A percentile compares a stretch with the other conserved stretches of the same genome.
These are phyloP conservation scores for Epichloe amarillans DNA, from an alignment of 2,329 filamentous ascomycete species.

Conservation along the genomic window DNA sequence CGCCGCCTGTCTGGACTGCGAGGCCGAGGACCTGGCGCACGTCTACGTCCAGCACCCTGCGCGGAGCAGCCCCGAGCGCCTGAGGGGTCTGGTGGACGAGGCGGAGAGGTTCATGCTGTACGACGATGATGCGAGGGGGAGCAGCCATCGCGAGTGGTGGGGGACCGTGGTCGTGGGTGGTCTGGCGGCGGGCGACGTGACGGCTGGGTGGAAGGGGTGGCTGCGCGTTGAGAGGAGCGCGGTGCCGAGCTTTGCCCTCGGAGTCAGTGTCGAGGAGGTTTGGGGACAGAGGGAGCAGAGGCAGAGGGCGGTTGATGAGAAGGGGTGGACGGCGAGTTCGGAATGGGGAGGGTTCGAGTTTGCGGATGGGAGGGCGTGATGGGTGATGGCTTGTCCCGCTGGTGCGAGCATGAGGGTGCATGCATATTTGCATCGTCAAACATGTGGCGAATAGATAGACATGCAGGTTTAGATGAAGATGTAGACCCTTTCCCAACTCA, in stretches of 20 bases:
- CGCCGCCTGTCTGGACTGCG: conserved; percentile 29
- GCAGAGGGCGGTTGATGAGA: conserved; percentile 26
- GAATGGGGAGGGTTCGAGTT: conserved; percentile 37
- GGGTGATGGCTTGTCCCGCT: not conserved
- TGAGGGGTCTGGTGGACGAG: conserved; percentile 25
- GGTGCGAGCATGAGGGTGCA: no score
- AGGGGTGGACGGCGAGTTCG: conserved; percentile 34
- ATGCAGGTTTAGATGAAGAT: no score
- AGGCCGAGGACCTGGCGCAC: conserved; percentile 29
- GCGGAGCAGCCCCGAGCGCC: conserved; percentile 13
- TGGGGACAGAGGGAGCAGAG: conserved; percentile 25
- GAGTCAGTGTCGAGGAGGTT: conserved; percentile 31
- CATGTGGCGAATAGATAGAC: no score
- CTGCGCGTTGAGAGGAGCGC: conserved; percentile 33
- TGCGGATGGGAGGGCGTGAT: conserved; percentile 6
- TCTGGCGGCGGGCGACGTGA: conserved; percentile 19
- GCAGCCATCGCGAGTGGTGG: conserved; percentile 39
- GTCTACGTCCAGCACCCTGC: conserved; percentile 35
- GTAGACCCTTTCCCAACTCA: no score
- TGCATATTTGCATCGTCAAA: no score
- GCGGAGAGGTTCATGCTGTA: conserved; percentile 39
- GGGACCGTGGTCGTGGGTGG: conserved; percentile 42
- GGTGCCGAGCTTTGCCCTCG: conserved; percentile 24
- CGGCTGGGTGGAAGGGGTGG: conserved; percentile 34
- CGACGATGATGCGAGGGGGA: conserved; percentile 23